phyloP scores from a whole-genome alignment of 2,329 filamentous ascomycete genomes.

The Pseudogymnoascus sp. region DNA sequence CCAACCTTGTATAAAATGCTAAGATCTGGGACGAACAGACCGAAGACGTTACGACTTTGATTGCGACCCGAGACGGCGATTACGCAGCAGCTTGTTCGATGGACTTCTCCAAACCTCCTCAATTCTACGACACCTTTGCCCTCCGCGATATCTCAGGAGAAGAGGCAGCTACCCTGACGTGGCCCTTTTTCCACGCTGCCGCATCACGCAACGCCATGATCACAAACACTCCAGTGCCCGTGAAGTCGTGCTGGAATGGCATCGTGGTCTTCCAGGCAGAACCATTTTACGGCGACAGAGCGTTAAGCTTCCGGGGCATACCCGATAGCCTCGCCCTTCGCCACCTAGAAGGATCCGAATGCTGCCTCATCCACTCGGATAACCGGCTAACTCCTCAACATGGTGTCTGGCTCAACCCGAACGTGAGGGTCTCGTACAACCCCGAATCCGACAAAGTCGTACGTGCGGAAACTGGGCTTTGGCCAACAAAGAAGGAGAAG shows the following conservation, averaged over 20 bases:
- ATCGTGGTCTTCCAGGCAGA: slow-evolving; percentile 45
- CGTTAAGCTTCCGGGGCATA: slow-evolving; percentile 55
- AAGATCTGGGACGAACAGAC: slow-evolving; percentile 31
- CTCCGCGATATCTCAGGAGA: slow-evolving; percentile 47
- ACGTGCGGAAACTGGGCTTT: slow-evolving; percentile 29
- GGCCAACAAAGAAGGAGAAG: slow-evolving; percentile 32
- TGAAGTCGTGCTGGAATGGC: slow-evolving; percentile 52
- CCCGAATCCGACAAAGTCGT: slow-evolving; percentile 44
- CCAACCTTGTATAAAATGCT: background rate
- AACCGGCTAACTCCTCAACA: slow-evolving; percentile 24
- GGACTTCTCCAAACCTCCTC: slow-evolving; percentile 48
- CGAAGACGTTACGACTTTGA: slow-evolving; percentile 47
- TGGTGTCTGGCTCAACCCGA: slow-evolving; percentile 63
- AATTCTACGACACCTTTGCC: slow-evolving; percentile 58
- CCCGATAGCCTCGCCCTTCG: slow-evolving; percentile 51
- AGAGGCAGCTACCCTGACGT: slow-evolving; percentile 45
- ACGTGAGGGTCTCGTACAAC: slow-evolving; percentile 61
- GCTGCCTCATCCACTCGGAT: slow-evolving; percentile 69
- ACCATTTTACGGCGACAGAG: slow-evolving; percentile 40
- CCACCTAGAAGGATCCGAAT: slow-evolving; percentile 71
- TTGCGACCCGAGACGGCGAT: slow-evolving; percentile 49
- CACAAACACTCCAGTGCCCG: slow-evolving; percentile 41
- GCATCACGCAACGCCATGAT: slow-evolving; percentile 48
- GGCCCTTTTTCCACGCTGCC: slow-evolving; percentile 50
- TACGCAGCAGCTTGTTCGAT: slow-evolving; percentile 57